Base-by-base conservation (phyloP, 2,329 filamentous ascomycete species). In the Colletotrichum theobromicola region DNA sequence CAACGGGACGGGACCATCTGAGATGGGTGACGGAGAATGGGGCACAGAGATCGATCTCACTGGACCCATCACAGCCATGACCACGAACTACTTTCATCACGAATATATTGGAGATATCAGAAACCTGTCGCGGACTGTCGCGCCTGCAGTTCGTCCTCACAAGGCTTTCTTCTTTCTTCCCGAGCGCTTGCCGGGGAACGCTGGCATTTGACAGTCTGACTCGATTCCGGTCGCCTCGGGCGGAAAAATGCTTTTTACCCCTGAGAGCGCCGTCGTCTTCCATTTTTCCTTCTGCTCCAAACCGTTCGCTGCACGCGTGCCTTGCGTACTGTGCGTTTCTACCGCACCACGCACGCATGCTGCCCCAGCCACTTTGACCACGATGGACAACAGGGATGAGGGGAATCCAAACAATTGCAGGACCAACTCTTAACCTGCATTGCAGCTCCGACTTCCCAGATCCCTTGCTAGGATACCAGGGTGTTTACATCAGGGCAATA, bases 31-130 rank as follows among this genome's bases (percentile, higher is more conserved):
- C 55, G 68, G 68, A 67, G 34, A 70, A 74, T 71, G 72, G 72
- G 72, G 72, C 72, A 72, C 72, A 72, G 61, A 74, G 72, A 72
- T 74, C 72, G 72, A 74, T 74, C 72, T 72, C 42, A 34, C 55
- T 57, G 72, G 72, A 72, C 68, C 72, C 72, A 67, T 74, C 57
- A 42, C 61, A 72, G 68, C 67, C 61, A 70, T 72, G 68, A 34
- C 68, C 62, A 72, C 42, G 42, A 55, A 72, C 61, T 46, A 26
- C 62, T 37, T 53, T 70, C 32, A n/a, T 34, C 24, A 32, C 60
- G 24, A 35, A 37, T 42, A 55, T 34, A 62, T 28, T 58, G 24
- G 32, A 50, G 26, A 46, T 61, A 46, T 67, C 21, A 46, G 32
- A 53, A 74, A 64, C 28, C 28, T 26, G n/a, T 28, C 15, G 32